Evolutionary conservation across 179 eudicot genomes (phyloP).

Genomic region (Pouteria campechiana): DNA sequence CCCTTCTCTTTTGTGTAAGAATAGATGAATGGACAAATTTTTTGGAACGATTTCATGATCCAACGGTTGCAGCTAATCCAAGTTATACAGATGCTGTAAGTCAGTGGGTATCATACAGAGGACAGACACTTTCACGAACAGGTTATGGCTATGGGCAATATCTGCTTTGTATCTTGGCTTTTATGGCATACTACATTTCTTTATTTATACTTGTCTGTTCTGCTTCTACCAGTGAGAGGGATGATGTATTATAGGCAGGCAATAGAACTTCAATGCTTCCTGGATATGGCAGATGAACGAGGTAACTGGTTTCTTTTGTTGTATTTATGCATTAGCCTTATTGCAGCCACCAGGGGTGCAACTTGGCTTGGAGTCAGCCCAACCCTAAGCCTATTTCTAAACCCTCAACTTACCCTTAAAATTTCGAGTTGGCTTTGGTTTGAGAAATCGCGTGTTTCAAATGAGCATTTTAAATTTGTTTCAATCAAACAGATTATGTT

Average conservation of each 20-base stretch:
- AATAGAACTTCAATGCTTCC: constrained; percentile 84
- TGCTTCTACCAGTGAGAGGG: constrained; percentile 66
- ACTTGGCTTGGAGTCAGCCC: background rate
- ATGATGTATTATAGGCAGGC: constrained; percentile 96
- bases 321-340: background rate
- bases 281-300: constrained; percentile 67
- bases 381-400: too few species aligned
- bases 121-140: constrained; percentile 96
- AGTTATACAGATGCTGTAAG: constrained; percentile 51
- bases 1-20: constrained; percentile 10
- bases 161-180: too few species aligned
- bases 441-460: too few species aligned
- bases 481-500: too few species aligned
- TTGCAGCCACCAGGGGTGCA: background rate
- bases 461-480: too few species aligned
- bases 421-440: too few species aligned
- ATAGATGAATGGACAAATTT: constrained; percentile 88
- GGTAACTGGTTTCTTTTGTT: constrained; percentile 29
- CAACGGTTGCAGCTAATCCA: constrained; percentile 45
- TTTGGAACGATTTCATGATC: constrained; percentile 47
- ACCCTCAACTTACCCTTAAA: too few species aligned
- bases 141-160: constrained; percentile 28
- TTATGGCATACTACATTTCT: too few species aligned
- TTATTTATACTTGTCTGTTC: constrained; percentile 7
- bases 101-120: constrained; percentile 93